Percentiles rank a stretch among this genome's conserved stretches.
phyloP scores from a whole-genome alignment of 108 stramenopile genomes.

The Cyclostephanos invisitatus region DNA sequence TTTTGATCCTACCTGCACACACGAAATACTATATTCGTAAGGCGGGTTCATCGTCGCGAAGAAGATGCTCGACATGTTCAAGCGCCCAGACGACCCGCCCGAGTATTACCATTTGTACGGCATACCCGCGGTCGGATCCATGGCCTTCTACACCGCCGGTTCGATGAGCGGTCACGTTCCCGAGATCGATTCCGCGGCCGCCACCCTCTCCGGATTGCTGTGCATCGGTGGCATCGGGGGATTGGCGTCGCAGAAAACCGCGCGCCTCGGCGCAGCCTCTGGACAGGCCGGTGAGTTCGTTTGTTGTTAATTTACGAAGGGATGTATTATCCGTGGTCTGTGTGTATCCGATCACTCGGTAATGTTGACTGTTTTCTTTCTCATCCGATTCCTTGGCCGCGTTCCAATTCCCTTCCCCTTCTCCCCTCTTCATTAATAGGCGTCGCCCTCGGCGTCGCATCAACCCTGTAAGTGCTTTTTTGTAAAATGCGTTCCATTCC shows the following conservation, averaged over 20 bases:
- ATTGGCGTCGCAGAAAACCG: conserved; percentile 91
- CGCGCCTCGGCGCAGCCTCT: conserved; percentile 92
- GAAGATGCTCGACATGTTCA: conserved; percentile 99
- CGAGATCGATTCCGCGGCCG: conserved; percentile 84
- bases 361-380: too few relatives aligned
- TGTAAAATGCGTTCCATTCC: background rate
- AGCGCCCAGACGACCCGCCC: conserved; percentile 96
- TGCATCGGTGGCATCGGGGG: conserved; percentile 99
- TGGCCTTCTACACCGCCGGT: conserved; percentile 77
- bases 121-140: conserved; percentile 86
- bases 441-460: conserved; percentile 95
- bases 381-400: too few relatives aligned
- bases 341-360: too few relatives aligned
- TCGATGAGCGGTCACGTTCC: conserved; percentile 83
- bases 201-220: conserved; percentile 86
- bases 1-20: background rate
- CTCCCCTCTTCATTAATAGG: too few relatives aligned
- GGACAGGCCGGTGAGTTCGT: conserved; percentile 98
- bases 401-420: too few relatives aligned
- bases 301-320: too few relatives aligned
- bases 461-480: conserved; percentile 73
- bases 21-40: too few relatives aligned
- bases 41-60: conserved; percentile 96
- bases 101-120: conserved; percentile 97
- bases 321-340: too few relatives aligned